Conservation (phyloP, 176 grass and related monocot genomes). For the Oryza longistaminata region DNA sequence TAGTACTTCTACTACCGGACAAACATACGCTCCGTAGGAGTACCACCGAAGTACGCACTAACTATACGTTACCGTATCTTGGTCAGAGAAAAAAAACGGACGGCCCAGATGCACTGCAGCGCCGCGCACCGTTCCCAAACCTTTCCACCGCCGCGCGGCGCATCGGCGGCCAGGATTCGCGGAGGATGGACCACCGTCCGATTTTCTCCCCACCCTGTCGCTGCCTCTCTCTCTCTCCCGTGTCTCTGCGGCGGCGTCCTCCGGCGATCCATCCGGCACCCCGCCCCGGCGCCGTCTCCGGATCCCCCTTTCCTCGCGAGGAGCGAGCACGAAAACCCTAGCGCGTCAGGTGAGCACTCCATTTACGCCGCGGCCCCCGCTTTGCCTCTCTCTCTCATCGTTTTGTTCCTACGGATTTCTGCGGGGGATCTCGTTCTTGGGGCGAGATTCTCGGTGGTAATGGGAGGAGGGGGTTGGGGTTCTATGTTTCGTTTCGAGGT, state of each 20-base stretch:
- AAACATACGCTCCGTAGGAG: too few species aligned
- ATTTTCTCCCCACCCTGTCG: background rate
- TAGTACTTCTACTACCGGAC: too few species aligned
- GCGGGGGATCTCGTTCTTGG: conserved; percentile 4
- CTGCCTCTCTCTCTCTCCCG: background rate
- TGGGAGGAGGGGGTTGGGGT: too few species aligned
- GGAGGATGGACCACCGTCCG: background rate
- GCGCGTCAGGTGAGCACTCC: conserved; percentile 26
- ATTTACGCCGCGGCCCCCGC: background rate
- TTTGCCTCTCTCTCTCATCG: background rate
- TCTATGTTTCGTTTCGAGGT: background rate
- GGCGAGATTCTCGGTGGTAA: background rate
- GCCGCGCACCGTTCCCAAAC: too few species aligned
- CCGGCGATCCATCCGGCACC: background rate
- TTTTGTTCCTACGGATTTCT: background rate
- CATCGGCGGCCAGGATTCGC: background rate
- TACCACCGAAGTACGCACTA: too few species aligned
- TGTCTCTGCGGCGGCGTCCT: background rate
- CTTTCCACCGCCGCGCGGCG: too few species aligned
- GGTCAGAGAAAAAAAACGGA: too few species aligned
- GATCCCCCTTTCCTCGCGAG: too few species aligned
- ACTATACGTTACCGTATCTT: too few species aligned
- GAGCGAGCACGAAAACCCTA: conserved; percentile 34
- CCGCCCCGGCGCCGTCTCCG: background rate
- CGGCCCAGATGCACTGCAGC: too few species aligned